These are phyloP conservation scores for Pascua guehoae DNA, from an alignment of 1,284 basidiomycete species.

Conservation along the genomic window DNA sequence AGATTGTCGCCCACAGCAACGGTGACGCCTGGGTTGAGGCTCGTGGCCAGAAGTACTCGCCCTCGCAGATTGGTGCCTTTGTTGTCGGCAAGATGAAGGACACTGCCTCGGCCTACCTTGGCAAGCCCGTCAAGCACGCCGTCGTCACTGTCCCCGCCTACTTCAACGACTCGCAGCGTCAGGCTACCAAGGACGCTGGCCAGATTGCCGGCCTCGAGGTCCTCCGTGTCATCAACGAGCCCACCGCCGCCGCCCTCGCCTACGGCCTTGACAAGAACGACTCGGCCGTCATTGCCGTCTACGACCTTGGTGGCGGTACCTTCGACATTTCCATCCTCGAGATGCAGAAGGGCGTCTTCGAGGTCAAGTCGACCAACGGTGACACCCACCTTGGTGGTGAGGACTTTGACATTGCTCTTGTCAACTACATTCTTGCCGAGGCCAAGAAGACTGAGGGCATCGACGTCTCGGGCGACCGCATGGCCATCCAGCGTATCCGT, in stretches of 20 bases:
- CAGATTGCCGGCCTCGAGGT: slow-evolving; percentile 97
- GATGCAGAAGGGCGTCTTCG: slow-evolving; percentile 99
- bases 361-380: slow-evolving; percentile 98
- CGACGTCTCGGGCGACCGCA: slow-evolving; percentile 78
- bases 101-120: slow-evolving; percentile 86
- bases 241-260: slow-evolving; percentile 93
- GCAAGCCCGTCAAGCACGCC: slow-evolving; percentile 90
- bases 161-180: slow-evolving; percentile 99
- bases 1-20: slow-evolving; percentile 63
- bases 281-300: slow-evolving; percentile 88
- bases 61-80: slow-evolving; percentile 68
- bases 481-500: slow-evolving; percentile 98
- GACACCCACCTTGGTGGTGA: slow-evolving; percentile 99
- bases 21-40: slow-evolving; percentile 71
- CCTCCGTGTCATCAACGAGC: slow-evolving; percentile 97
- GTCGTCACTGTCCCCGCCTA: slow-evolving; percentile 98
- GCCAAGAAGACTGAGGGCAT: slow-evolving; percentile 92
- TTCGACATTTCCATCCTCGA: slow-evolving; percentile 98
- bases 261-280: slow-evolving; percentile 84
- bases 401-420: slow-evolving; percentile 90
- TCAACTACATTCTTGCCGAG: slow-evolving; percentile 80
- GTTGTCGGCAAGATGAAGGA: slow-evolving; percentile 91
- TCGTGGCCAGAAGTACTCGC: slow-evolving; percentile 58
- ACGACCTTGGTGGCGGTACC: slow-evolving; percentile 91
- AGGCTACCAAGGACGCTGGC: slow-evolving; percentile 99